These are phyloP conservation scores for Hericium coralloides DNA, from an alignment of 768 basidiomycete genomes.

Conservation along the genomic window DNA sequence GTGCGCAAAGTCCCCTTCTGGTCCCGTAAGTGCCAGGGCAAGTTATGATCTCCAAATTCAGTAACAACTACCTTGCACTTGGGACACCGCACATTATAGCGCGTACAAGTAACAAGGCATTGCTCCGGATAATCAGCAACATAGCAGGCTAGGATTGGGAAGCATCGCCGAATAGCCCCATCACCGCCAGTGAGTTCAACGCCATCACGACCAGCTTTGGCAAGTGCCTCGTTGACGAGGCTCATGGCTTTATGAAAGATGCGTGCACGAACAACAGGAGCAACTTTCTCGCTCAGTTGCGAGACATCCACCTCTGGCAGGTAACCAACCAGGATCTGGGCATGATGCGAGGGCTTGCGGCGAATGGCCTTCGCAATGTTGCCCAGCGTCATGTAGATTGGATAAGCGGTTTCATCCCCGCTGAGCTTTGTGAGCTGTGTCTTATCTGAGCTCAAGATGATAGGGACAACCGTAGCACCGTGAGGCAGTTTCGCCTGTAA, in stretches of 20 bases:
- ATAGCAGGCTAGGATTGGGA: constrained; percentile 14
- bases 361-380: constrained; percentile 17
- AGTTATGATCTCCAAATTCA: background rate
- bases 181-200: constrained; percentile 12
- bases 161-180: constrained; percentile 8
- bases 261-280: background rate
- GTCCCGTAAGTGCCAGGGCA: background rate
- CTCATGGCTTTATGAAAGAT: constrained; percentile 17
- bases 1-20: background rate
- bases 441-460: constrained; percentile 16
- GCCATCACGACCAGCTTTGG: constrained; percentile 8
- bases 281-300: constrained; percentile 1
- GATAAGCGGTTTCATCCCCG: constrained; percentile 17
- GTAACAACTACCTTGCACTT: background rate
- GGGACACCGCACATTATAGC: background rate
- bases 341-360: constrained; percentile 8
- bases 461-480: constrained; percentile 12
- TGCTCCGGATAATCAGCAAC: constrained; percentile 19
- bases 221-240: constrained; percentile 5
- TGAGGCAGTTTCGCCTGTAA: background rate
- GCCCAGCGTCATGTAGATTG: constrained; percentile 23
- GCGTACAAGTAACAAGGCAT: constrained; percentile 11
- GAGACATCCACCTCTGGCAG: constrained; percentile 13
- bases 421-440: constrained; percentile 14
- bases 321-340: constrained; percentile 18